Base-by-base conservation (phyloP, 1,284 basidiomycete genomes). In the Malassezia caprae region DNA sequence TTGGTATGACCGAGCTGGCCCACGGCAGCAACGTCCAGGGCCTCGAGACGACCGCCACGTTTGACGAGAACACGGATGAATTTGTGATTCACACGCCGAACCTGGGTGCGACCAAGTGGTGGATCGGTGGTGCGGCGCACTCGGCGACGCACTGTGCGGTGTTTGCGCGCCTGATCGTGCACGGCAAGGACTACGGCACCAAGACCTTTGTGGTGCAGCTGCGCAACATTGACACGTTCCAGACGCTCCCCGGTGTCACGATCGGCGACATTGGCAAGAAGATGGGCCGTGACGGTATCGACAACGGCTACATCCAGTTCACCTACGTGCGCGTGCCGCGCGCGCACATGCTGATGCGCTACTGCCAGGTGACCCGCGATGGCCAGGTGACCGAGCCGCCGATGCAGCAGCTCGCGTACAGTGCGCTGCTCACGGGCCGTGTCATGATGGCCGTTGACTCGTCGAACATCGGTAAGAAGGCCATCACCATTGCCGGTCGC, bases 221-320 rank as follows among this genome's bases (percentile, higher is more conserved):
- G 24, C 75, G 80, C 48, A 78, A 82, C 70, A 76, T 77, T 45
- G 77, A 79, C 76, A 77, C 63, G 59, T 78, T 73, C 46, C 32
- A 55, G 39, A 62, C 65, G 13, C 60, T 67, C 17, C 80, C 80
- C 7, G 80, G 80, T 39, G 73, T 82, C 60, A 79, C 76, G 48
- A 80, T 81, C 57, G 80, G 80, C 11, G 80, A 82, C 70, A 80
- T 81, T 54, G 80, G 80, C 30, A 80, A 79, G 68, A 81, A 82
- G 76, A 80, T 81, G 80, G 80, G 80, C 30, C 71, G 80, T 31
- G 79, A 81, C 62, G 80, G 80, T 43, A 80, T 81, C 63, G 71
- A 73, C 63, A 73, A 73, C 40, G 70, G 69, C 32, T 69, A 72
- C 61, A 66, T 70, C 53, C 75, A 79, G 56, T 81, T 82, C 72